Percentiles rank a stretch among this genome's conserved stretches.
Conservation (phyloP, 2,329 filamentous ascomycete species). For the Ophiostoma montium region DNA sequence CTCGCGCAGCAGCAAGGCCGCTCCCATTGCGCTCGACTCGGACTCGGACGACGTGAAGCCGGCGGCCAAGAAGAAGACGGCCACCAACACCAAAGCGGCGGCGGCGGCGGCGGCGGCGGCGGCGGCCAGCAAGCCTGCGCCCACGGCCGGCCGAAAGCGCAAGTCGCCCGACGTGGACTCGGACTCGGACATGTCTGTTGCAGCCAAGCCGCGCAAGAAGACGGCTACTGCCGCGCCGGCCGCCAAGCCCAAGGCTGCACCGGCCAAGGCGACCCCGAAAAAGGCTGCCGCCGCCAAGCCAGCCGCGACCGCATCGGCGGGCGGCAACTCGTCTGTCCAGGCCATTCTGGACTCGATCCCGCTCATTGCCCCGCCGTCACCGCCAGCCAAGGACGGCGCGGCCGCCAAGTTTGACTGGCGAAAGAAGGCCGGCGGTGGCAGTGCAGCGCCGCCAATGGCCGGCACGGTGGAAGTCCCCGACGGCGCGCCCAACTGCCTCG, state of each 20-base stretch:
- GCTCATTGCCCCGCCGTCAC: slow-evolving; percentile 67
- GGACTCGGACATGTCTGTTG: slow-evolving; percentile 34
- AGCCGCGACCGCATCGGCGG: slow-evolving; percentile 33
- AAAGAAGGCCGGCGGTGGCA: slow-evolving; percentile 44
- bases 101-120: no score
- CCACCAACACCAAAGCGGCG: slow-evolving; percentile 20
- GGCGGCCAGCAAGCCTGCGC: not conserved
- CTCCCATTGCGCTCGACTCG: slow-evolving; percentile 19
- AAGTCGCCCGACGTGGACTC: slow-evolving; percentile 41
- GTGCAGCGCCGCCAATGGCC: slow-evolving; percentile 47
- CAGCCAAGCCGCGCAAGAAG: slow-evolving; percentile 42
- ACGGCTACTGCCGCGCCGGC: slow-evolving; percentile 25
- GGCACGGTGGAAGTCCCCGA: slow-evolving; percentile 60
- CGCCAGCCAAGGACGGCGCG: slow-evolving; percentile 56
- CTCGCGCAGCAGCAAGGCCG: slow-evolving; percentile 25
- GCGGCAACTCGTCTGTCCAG: slow-evolving; percentile 52
- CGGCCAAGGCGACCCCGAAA: slow-evolving; percentile 21
- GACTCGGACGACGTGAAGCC: slow-evolving; percentile 20
- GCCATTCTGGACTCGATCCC: slow-evolving; percentile 81
- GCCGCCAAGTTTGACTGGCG: slow-evolving; percentile 66
- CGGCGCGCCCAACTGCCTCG: slow-evolving; percentile 78
- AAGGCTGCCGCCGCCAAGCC: slow-evolving; percentile 4
- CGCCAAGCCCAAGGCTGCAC: slow-evolving; percentile 39
- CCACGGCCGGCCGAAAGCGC: slow-evolving; percentile 32
- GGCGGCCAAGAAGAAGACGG: slow-evolving; percentile 21